Conservation (phyloP, 305 asterid species). For the Fraxinus latifolia region DNA sequence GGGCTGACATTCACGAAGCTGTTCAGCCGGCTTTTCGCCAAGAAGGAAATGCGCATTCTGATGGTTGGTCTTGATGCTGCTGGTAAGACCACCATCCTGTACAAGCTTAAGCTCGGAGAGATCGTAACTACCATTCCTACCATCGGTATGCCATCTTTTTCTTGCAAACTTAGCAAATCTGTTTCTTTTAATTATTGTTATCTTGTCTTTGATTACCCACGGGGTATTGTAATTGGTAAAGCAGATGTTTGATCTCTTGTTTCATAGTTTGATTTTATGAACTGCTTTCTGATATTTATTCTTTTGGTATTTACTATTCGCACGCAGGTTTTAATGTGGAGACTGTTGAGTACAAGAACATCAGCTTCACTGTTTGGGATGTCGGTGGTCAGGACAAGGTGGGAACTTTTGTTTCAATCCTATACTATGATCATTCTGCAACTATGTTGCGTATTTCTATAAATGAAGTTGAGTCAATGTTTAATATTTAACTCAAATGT, state of each 20-base stretch:
- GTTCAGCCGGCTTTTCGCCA: slow-evolving; percentile 35
- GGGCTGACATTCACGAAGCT: slow-evolving; percentile 35
- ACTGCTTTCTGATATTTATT: neutral
- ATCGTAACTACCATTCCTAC: slow-evolving; percentile 37
- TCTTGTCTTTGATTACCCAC: neutral
- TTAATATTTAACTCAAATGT: neutral
- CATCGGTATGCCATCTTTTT: slow-evolving; percentile 23
- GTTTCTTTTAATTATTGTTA: neutral
- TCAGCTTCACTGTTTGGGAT: slow-evolving; percentile 35
- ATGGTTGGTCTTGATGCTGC: slow-evolving; percentile 42
- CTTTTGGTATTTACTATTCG: neutral
- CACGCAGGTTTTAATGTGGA: slow-evolving; percentile 30
- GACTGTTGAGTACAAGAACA: slow-evolving; percentile 31
- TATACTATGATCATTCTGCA: neutral
- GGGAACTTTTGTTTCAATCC: neutral
- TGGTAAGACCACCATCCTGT: slow-evolving; percentile 39
- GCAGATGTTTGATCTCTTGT: neutral
- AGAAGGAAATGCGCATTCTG: slow-evolving; percentile 38
- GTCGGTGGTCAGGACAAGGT: slow-evolving; percentile 36
- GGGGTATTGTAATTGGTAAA: neutral
- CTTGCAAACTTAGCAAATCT: neutral
- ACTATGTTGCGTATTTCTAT: neutral
- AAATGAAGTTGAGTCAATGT: neutral
- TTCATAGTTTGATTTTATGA: neutral
- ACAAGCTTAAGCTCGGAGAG: slow-evolving; percentile 39